phyloP scores from a whole-genome alignment of 495 filamentous ascomycete species.

The Penicillium mononematosum region DNA sequence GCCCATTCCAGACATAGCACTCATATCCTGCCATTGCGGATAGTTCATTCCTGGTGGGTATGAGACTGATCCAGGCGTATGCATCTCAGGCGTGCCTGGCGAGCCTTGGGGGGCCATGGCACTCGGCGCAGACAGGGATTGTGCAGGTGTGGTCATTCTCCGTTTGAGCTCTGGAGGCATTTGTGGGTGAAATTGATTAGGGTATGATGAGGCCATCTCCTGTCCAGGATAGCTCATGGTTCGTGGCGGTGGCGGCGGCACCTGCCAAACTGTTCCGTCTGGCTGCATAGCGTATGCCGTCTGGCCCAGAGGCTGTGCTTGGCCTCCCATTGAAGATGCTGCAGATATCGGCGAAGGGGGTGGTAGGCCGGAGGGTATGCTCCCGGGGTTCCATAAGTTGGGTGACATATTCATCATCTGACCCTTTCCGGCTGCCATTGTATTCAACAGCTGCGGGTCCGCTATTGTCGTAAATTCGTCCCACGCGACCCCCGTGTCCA shows the following conservation, averaged over 20 bases:
- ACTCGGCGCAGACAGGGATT: constrained; percentile 24
- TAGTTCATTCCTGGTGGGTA: constrained; percentile 42
- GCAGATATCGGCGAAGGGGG: constrained; percentile 33
- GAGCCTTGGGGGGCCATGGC: constrained; percentile 30
- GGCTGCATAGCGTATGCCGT: constrained; percentile 38
- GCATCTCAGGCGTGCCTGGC: constrained; percentile 31
- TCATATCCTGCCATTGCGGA: constrained; percentile 40
- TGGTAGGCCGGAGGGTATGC: constrained; percentile 29
- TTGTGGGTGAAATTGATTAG: constrained; percentile 33
- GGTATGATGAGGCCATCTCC: constrained; percentile 34
- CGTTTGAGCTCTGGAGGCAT: constrained; percentile 43
- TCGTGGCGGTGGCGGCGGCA: constrained; percentile 33
- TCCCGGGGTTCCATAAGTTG: constrained; percentile 32
- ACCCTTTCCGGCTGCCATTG: constrained; percentile 35
- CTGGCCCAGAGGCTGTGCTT: constrained; percentile 33
- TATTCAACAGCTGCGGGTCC: constrained; percentile 41
- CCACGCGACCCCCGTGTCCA: constrained; percentile 41
- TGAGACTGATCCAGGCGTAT: constrained; percentile 32
- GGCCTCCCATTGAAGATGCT: constrained; percentile 37
- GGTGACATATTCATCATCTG: constrained; percentile 42
- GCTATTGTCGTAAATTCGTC: constrained; percentile 45
- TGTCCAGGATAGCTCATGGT: constrained; percentile 44
- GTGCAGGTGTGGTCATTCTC: constrained; percentile 45
- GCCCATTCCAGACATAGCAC: constrained; percentile 34
- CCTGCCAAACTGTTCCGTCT: constrained; percentile 43